A percentile compares a stretch with the other conserved stretches of the same genome.
phyloP scores from a whole-genome alignment of 2,329 filamentous ascomycete species.

The Epichloe sp. region DNA sequence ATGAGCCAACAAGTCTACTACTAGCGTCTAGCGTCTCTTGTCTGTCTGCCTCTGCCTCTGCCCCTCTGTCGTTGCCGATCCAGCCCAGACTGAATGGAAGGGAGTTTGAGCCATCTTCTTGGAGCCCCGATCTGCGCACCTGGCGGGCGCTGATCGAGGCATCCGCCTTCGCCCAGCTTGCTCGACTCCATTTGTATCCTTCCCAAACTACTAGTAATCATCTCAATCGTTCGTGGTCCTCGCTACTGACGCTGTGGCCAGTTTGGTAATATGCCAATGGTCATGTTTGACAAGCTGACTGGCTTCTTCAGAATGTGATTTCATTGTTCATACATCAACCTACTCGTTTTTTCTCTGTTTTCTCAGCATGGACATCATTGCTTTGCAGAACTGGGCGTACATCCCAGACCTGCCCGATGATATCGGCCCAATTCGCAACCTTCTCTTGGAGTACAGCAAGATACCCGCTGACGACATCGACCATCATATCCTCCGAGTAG shows the following conservation, averaged over 20 bases:
- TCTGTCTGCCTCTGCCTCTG: too few relatives aligned
- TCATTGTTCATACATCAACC: too few relatives aligned
- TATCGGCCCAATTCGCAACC: constrained; percentile 21
- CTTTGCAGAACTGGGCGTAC: constrained; percentile 23
- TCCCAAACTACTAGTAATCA: background rate
- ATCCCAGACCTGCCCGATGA: constrained; percentile 23
- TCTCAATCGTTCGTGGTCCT: background rate
- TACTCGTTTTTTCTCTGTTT: background rate
- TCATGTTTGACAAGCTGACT: background rate
- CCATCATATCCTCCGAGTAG: constrained; percentile 22
- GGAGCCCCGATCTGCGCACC: too few relatives aligned
- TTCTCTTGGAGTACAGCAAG: constrained; percentile 26
- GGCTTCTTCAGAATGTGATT: background rate
- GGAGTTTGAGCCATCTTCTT: too few relatives aligned
- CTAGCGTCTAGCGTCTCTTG: too few relatives aligned
- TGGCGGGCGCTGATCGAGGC: too few relatives aligned
- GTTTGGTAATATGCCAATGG: background rate
- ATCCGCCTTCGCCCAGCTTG: background rate
- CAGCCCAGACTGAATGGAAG: background rate
- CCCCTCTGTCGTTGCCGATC: background rate
- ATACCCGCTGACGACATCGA: constrained; percentile 23
- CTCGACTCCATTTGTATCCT: background rate
- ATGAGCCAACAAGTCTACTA: too few relatives aligned
- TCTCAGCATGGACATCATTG: constrained; percentile 21
- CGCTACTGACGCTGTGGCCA: background rate